Evolutionary conservation across 2,329 filamentous ascomycete genomes (phyloP), one percentile per base, ranked within the genome.

Genomic region (Alternaria angustiovoidea): DNA sequence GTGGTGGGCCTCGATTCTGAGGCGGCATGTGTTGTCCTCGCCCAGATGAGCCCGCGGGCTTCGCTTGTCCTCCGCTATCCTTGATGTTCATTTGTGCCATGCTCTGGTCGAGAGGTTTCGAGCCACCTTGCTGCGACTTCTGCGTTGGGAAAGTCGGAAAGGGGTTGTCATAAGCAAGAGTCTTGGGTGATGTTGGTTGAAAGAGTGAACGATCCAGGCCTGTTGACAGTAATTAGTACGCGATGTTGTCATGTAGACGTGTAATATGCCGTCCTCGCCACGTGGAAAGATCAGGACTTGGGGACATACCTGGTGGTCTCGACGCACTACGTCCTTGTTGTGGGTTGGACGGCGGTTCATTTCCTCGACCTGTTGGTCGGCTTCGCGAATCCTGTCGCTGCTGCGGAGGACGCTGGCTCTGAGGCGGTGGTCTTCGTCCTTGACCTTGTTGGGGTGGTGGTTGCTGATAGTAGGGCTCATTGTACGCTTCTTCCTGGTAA

Each of bases 101-200:
- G 26, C 69, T 70, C 46, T 77, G 72, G 18, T 76, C 73, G 55
- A 78, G 66, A 22, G 68, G 69, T 30, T 61, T 62, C 22, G 58
- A 39, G 14, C 62, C 54, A 3, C 57, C 28, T 48, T 61, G 68
- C 34, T 61, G 61, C 16, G 47, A 61, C 47, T 59, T 74, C 58
- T 69, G 75, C 67, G 70, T 69, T 14, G 80, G 80, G 63, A 84
- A 84, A 0, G 76, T 74, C 7, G 82, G 82, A 54, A 85, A 85
- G 0, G 82, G 81, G 61, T 81, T 85, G 68, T 85, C 82, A 61
- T 76, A 74, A 8, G 75, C 64, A 20, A 75, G 49, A 12, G 52
- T 65, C 42, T 67, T 68, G n/a, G 74, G 72, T 5, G 67, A 66
- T 12, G 61, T 57, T n/a, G 73, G 73, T 39, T 72, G 68, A 49